These are phyloP conservation scores for Populus hybrid DNA, from an alignment of 441 rosid species.

Conservation along the genomic window DNA sequence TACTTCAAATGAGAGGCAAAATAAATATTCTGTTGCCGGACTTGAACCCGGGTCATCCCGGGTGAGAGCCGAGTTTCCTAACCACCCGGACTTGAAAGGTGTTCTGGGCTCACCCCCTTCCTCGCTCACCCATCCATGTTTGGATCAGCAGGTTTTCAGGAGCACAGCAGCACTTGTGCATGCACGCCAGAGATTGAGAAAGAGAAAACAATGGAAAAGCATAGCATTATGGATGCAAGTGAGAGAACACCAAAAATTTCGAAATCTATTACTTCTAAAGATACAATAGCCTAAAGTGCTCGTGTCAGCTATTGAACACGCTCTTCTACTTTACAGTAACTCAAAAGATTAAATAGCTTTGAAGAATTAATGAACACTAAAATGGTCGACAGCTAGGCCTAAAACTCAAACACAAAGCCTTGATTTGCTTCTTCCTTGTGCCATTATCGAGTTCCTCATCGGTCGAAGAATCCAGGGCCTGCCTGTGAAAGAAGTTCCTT, in stretches of 20 bases:
- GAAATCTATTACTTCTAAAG: background rate
- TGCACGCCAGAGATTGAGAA: too few relatives aligned
- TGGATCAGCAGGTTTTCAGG: too few relatives aligned
- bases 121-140: too few relatives aligned
- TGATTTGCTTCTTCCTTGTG: background rate
- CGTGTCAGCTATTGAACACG: background rate
- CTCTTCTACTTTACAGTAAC: slow-evolving; percentile 22
- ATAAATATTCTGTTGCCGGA: too few relatives aligned
- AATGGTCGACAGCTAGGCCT: background rate
- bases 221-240: background rate
- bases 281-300: background rate
- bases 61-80: too few relatives aligned
- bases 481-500: slow-evolving; percentile 27
- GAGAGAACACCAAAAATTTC: background rate
- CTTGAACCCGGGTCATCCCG: too few relatives aligned
- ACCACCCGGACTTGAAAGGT: too few relatives aligned
- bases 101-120: too few relatives aligned
- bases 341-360: slow-evolving; percentile 9
- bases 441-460: slow-evolving; percentile 22
- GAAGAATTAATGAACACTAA: slow-evolving; percentile 10
- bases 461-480: slow-evolving; percentile 78
- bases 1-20: too few relatives aligned
- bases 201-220: background rate
- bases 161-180: too few relatives aligned
- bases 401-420: slow-evolving; percentile 3